Base-by-base conservation (phyloP, 2,329 filamentous ascomycete species). In the Penicillium sumatraense region DNA sequence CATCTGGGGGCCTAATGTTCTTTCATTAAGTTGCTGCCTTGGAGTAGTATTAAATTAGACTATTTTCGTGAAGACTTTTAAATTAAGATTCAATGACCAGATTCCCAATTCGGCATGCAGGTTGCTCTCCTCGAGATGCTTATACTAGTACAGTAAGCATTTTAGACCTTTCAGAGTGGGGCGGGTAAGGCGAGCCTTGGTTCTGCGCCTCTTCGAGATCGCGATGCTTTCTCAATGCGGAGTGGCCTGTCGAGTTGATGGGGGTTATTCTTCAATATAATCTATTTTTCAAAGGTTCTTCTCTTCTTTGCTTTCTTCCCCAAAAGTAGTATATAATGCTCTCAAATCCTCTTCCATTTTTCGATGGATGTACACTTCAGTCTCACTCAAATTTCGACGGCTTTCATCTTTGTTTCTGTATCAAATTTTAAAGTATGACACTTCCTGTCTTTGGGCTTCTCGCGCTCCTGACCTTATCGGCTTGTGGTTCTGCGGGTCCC, bases 21-120 rank as follows among this genome's bases (percentile, higher is more conserved):
- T n/a, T n/a, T n/a, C n/a, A n/a, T n/a, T n/a, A n/a, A n/a, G n/a
- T n/a, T n/a, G n/a, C n/a, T n/a, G n/a, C n/a, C n/a, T n/a, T n/a
- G n/a, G n/a, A n/a, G n/a, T n/a, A n/a, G n/a, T n/a, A n/a, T n/a
- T n/a, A n/a, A n/a, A n/a, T n/a, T n/a, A n/a, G n/a, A n/a, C n/a
- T n/a, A n/a, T n/a, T n/a, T n/a, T n/a, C n/a, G n/a, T n/a, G n/a
- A n/a, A n/a, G n/a, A n/a, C n/a, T n/a, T n/a, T n/a, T n/a, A n/a
- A n/a, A n/a, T n/a, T 16, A 35, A 16, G n/a, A 42, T 11, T 8
- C 14, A 2, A 9, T 16, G 26, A 16, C 51, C 7, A 20, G 3
- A 38, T 49, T 49, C 51, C 36, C 21, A 16, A 54, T 44, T n/a
- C 18, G 51, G 51, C 16, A 54, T 54, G 45, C 51, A 54, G 31